phyloP scores from a whole-genome alignment of 2,329 filamentous ascomycete species.

The Penicillium occitanis region DNA sequence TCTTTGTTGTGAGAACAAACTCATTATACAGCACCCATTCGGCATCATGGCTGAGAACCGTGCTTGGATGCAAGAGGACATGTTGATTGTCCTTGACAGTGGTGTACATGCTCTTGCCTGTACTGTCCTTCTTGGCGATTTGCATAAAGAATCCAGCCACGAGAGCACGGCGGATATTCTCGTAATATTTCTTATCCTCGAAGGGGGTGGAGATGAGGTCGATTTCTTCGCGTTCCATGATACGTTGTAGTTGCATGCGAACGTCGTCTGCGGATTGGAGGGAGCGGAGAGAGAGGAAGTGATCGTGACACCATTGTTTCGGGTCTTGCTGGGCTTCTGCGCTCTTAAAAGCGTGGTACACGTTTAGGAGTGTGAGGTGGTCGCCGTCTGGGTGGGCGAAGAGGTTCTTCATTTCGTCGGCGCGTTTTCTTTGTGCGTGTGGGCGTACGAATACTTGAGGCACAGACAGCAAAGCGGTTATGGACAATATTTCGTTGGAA shows the following conservation, averaged over 20 bases:
- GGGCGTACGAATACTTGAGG: constrained; percentile 92
- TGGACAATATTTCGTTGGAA: constrained; percentile 95
- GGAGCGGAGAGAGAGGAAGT: constrained; percentile 87
- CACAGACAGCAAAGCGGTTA: constrained; percentile 89
- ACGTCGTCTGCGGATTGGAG: constrained; percentile 93
- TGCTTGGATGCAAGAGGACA: constrained; percentile 90
- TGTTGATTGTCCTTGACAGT: constrained; percentile 96
- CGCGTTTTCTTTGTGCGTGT: constrained; percentile 78
- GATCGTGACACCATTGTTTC: constrained; percentile 94
- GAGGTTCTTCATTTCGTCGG: constrained; percentile 94
- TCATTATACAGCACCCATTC: constrained; percentile 99
- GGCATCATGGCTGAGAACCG: constrained; percentile 80
- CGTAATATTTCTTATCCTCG: constrained; percentile 96
- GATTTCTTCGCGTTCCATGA: constrained; percentile 90
- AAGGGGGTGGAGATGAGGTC: constrained; percentile 87
- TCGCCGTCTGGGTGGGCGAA: constrained; percentile 94
- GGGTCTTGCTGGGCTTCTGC: constrained; percentile 67
- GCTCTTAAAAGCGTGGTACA: constrained; percentile 95
- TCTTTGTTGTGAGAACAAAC: constrained; percentile 96
- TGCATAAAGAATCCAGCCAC: constrained; percentile 99
- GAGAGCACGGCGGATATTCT: constrained; percentile 89
- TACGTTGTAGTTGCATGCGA: constrained; percentile 83
- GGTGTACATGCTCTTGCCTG: constrained; percentile 78
- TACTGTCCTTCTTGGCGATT: constrained; percentile 87
- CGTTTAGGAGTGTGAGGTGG: constrained; percentile 93